Base-by-base conservation (phyloP, 176 grass and related monocot species). In the Saccharum officinarum region DNA sequence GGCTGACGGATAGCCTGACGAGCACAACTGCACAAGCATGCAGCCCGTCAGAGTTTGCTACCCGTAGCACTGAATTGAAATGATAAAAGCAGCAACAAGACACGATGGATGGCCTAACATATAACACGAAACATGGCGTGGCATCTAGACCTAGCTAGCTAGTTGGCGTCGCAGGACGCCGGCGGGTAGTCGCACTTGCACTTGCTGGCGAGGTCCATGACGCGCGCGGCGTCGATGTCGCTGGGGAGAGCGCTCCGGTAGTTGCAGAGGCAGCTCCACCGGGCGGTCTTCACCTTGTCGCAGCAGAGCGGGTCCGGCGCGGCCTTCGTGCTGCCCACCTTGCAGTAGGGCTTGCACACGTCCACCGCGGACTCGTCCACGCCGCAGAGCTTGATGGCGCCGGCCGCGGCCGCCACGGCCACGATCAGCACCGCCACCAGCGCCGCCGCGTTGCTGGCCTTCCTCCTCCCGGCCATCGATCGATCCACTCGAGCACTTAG, bases 131-230 rank as follows among this genome's bases (percentile, higher is more conserved):
- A 71, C 37, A 38, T 17, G 20, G 55, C 3, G 20, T n/a, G 55
- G 22, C 55, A 60, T 59, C 7, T 59, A 54, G 50, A 36, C 18
- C 52, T 8, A 57, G 50, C 18, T 57, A 10, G 3, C 13, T 49
- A 16, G 46, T 44, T 44, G 39, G 39, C 39, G 39, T 40, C 16
- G 46, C 87, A 89, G 9, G 18, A 3, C 28, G 16, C 1, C 1
- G 68, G 60, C 30, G 68, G n/a, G 26, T 18, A 10, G 75, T 16
- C 46, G 82, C 90, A 86, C 79, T 69, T 83, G 79, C 93, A 86
- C 82, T 78, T 90, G 82, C n/a, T n/a, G 9, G 88, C 88, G 78
- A 93, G 86, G 68, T 40, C 4, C 88, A 88, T 88, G 73, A 83
- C 82, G 31, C 79, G 82, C n/a, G 18, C 4, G 37, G 20, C 5